Base-by-base conservation (phyloP, 148 eudicot species). In the Diospyros lotus region DNA sequence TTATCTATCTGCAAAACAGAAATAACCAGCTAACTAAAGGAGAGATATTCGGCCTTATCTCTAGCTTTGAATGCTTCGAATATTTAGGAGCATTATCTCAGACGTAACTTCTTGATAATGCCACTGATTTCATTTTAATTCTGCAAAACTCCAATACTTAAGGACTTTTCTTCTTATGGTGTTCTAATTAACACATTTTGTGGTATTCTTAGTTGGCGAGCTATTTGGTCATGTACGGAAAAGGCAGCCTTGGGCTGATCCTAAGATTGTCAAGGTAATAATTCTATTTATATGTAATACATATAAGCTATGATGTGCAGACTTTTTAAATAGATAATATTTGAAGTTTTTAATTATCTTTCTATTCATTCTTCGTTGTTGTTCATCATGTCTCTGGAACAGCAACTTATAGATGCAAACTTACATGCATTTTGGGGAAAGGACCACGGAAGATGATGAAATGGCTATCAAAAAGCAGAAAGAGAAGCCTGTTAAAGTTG, bases 231-330 rank as follows among this genome's bases (percentile, higher is more conserved):
- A 86, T 83, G 85, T 95, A 6, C 87, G 98, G 64, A 89, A 90
- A 87, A 87, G 68, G 82, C 97, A 86, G 85, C 97, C 98, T 18
- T 95, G 98, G 98, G 97, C 98, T 3, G 96, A 95, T 86, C 97
- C 94, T 43, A 92, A 95, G 85, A 86, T 89, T 73, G 98, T 92
- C 51, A 92, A 95, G 97, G 98, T 95, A 66, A 41, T 14, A 52
- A 54, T 0, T 41, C 53, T 54, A 51, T 52, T 18, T 44, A 70
- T 43, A n/a, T 8, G 4, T 8, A 48, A 48, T 48, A 48, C 52
- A 4, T 48, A 4, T 4, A 48, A 48, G 8, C 8, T 48, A 48
- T 48, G 4, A 4, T 48, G 4, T 4, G 8, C 52, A 48, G 52
- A 48, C 52, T 8, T 48, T 48, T 4, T 48, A 48, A 48, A 48